Evolutionary conservation across 1,139 yeast species (phyloP).

Genomic region (Taphrina pruni): DNA sequence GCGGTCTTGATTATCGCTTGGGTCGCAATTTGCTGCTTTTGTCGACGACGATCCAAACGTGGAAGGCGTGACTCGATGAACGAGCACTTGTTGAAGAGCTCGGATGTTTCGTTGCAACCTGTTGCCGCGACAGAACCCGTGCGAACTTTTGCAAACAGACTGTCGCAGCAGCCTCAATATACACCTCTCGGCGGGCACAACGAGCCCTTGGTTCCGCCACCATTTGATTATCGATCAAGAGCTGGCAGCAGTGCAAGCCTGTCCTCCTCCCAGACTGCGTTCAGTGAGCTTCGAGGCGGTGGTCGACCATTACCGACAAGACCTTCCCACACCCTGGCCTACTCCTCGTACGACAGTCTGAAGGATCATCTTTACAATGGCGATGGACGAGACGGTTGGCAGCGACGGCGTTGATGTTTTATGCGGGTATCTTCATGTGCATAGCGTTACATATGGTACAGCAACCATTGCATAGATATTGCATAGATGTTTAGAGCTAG

Average conservation of each 20-base stretch:
- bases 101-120: background rate
- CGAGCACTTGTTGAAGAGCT: slow-evolving; percentile 7
- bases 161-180: slow-evolving; percentile 18
- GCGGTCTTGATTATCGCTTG: slow-evolving; percentile 12
- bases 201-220: slow-evolving; percentile 5
- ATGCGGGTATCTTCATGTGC: background rate
- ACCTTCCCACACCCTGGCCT: background rate
- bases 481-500: too few species aligned
- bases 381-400: slow-evolving; percentile 1
- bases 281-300: slow-evolving; percentile 14
- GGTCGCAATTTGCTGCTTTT: slow-evolving; percentile 30
- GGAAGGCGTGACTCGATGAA: background rate
- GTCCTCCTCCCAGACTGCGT: slow-evolving; percentile 10
- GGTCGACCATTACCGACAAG: slow-evolving; percentile 12
- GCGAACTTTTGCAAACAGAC: background rate
- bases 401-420: background rate
- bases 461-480: too few species aligned
- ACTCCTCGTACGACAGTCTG: slow-evolving; percentile 8
- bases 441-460: too few species aligned
- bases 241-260: slow-evolving; percentile 13
- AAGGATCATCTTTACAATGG: background rate
- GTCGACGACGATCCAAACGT: slow-evolving; percentile 14
- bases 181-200: slow-evolving; percentile 8
- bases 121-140: background rate
- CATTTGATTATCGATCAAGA: slow-evolving; percentile 4